Percentiles rank a stretch among this genome's conserved stretches.
These are phyloP conservation scores for Moringa oleifera DNA, from an alignment of 345 rosid species.

Conservation along the genomic window DNA sequence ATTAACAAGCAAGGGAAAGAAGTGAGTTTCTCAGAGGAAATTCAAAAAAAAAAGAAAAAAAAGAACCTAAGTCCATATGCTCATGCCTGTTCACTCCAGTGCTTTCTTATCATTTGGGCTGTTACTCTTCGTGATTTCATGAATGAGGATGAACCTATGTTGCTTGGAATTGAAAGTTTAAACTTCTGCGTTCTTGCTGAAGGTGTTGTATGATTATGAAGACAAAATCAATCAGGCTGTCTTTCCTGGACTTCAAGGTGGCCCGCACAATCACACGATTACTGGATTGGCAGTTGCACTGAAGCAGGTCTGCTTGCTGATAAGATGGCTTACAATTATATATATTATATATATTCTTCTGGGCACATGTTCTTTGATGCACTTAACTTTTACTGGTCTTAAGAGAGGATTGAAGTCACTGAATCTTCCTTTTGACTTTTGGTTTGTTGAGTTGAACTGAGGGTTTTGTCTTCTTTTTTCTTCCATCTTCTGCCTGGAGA, in stretches of 20 bases:
- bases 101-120: no score
- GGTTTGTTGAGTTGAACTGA: neutral
- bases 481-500: neutral
- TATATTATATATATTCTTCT: neutral
- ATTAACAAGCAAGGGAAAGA: constrained; percentile 91
- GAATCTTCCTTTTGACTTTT: neutral
- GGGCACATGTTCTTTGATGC: no score
- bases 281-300: constrained; percentile 93
- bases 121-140: no score
- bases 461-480: neutral
- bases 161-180: constrained; percentile 7
- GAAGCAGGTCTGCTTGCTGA: constrained; percentile 57
- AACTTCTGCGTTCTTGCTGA: constrained; percentile 9
- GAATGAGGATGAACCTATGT: neutral
- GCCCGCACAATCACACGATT: constrained; percentile 98
- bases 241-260: constrained; percentile 99
- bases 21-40: constrained; percentile 35
- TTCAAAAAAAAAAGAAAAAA: no score
- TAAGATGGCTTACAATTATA: neutral
- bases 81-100: neutral
- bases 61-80: neutral
- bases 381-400: neutral
- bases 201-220: constrained; percentile 90
- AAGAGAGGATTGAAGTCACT: neutral
- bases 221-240: constrained; percentile 98